A percentile compares a stretch with the other conserved stretches of the same genome.
These are phyloP conservation scores for Exobasidium rhododendri DNA, from an alignment of 1,284 basidiomycete genomes.

Conservation along the genomic window DNA sequence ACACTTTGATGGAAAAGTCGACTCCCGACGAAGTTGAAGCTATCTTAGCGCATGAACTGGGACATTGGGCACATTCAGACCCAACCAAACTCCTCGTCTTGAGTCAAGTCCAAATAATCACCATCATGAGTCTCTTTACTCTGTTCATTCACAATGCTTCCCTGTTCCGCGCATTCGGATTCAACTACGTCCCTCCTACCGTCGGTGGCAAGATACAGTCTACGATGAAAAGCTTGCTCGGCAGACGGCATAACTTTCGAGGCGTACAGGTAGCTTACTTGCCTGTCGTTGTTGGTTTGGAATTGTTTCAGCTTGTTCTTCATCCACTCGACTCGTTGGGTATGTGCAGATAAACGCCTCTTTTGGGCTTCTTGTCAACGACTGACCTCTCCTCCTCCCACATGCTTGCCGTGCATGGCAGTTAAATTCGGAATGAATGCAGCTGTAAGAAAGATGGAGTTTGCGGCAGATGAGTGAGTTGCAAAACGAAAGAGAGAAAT, in stretches of 20 bases:
- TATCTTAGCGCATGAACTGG: slow-evolving; percentile 76
- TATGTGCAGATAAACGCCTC: too few species aligned
- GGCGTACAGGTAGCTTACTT: slow-evolving; percentile 32
- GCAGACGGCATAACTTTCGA: background rate
- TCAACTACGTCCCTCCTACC: slow-evolving; percentile 56
- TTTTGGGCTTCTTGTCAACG: background rate
- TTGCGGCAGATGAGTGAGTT: slow-evolving; percentile 44
- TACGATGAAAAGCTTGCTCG: background rate
- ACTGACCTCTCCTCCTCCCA: background rate
- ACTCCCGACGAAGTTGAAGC: slow-evolving; percentile 63
- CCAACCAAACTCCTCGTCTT: slow-evolving; percentile 81
- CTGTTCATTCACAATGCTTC: slow-evolving; percentile 78
- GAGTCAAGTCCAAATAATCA: slow-evolving; percentile 80
- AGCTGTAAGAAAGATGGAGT: slow-evolving; percentile 46
- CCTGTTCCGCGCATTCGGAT: slow-evolving; percentile 81
- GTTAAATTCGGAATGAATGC: slow-evolving; percentile 50
- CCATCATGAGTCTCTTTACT: slow-evolving; percentile 81
- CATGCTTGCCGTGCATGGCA: too few species aligned
- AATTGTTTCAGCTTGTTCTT: slow-evolving; percentile 51
- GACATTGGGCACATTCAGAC: slow-evolving; percentile 85
- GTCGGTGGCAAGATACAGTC: background rate
- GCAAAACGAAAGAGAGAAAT: background rate
- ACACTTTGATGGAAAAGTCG: slow-evolving; percentile 88
- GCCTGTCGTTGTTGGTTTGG: slow-evolving; percentile 49
- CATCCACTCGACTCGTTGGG: slow-evolving; percentile 43